These are phyloP conservation scores for Rhizopogon sp. DNA, from an alignment of 768 basidiomycete genomes.

Conservation along the genomic window DNA sequence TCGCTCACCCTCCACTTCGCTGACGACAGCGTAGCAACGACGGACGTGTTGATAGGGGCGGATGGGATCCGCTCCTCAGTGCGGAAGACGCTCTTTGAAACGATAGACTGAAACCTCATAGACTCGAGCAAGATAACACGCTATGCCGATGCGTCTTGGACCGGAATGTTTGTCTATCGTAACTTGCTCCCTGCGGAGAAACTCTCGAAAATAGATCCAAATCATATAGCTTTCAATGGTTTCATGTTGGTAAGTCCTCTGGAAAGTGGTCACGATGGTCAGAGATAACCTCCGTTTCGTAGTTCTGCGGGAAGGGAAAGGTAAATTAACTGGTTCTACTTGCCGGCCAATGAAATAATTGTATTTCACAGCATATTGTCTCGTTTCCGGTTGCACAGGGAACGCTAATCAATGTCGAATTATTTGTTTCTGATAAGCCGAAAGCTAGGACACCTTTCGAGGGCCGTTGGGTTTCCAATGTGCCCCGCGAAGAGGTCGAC, in stretches of 20 bases:
- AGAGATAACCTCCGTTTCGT: conserved; percentile 6
- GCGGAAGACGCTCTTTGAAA: conserved; percentile 21
- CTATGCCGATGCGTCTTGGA: conserved; percentile 30
- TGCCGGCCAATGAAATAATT: not conserved
- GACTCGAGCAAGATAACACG: not conserved
- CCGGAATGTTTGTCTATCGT: conserved; percentile 36
- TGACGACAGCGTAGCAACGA: conserved; percentile 27
- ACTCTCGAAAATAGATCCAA: conserved; percentile 20
- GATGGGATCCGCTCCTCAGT: conserved; percentile 35
- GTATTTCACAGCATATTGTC: conserved; percentile 29
- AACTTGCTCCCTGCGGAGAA: conserved; percentile 31
- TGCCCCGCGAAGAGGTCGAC: conserved; percentile 28
- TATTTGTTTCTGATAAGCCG: conserved; percentile 22
- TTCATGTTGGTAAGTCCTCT: conserved; percentile 16
- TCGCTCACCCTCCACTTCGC: not conserved
- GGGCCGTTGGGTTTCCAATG: conserved; percentile 26
- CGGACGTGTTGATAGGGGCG: conserved; percentile 42
- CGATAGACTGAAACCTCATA: conserved; percentile 1
- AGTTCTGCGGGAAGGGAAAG: conserved; percentile 11
- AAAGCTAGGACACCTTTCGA: conserved; percentile 26
- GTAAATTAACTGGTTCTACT: not conserved
- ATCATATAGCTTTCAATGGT: conserved; percentile 14
- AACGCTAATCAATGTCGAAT: conserved; percentile 30
- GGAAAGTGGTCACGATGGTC: conserved; percentile 6
- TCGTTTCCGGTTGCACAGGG: conserved; percentile 36